These are phyloP conservation scores for Syzygium malaccense DNA, from an alignment of 441 rosid genomes.

Conservation along the genomic window DNA sequence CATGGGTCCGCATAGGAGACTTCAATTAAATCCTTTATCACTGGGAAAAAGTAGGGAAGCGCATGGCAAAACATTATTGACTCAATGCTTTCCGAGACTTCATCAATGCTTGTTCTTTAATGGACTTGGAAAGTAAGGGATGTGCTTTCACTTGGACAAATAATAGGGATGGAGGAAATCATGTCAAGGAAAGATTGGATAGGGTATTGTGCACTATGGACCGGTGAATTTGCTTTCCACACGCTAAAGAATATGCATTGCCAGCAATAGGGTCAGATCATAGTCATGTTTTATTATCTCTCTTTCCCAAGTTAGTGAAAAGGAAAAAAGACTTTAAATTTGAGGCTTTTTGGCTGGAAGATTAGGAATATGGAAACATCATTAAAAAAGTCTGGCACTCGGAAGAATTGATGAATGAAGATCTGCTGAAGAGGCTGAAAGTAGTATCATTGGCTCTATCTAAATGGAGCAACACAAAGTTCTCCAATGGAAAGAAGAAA, in stretches of 20 bases:
- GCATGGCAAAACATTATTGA: not conserved
- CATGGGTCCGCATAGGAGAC: not conserved
- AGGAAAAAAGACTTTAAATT: not conserved
- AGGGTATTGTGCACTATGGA: not conserved
- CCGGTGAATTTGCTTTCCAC: not conserved
- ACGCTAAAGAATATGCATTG: not conserved
- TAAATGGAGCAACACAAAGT: not conserved
- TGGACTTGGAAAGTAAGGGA: not conserved
- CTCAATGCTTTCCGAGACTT: accelerated
- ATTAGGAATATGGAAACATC: not conserved
- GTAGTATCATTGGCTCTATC: not conserved
- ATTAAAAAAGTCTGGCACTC: not conserved
- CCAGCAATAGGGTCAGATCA: not conserved
- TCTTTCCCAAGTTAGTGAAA: not conserved
- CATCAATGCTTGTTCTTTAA: not conserved
- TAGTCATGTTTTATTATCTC: not conserved
- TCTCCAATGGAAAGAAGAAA: not conserved
- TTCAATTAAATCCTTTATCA: not conserved
- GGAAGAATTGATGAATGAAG: not conserved
- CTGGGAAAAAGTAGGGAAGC: not conserved
- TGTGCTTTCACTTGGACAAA: not conserved
- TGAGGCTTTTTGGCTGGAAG: not conserved
- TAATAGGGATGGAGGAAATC: not conserved
- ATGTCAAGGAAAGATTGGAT: not conserved
- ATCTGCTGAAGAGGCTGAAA: not conserved